Evolutionary conservation across 352 stramenopile species (phyloP).

Genomic region (Poterioochromonas sp.): DNA sequence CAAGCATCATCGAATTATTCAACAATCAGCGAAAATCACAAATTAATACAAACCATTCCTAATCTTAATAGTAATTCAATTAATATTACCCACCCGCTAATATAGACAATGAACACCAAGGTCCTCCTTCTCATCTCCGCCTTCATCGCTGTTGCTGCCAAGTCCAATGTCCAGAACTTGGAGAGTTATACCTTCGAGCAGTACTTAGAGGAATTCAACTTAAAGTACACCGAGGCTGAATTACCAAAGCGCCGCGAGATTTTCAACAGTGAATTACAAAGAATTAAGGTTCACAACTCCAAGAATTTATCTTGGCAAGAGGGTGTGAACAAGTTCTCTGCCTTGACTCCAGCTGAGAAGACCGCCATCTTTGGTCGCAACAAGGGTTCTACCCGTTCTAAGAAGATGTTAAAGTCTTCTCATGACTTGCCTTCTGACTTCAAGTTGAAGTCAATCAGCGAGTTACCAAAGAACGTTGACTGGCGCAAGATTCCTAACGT

Average conservation of each 20-base stretch:
- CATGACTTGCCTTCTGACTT: not conserved
- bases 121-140: too few species aligned
- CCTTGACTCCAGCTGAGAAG: not conserved
- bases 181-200: not conserved
- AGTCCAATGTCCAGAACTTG: too few species aligned
- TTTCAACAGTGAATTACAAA: not conserved
- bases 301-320: not conserved
- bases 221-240: not conserved
- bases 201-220: not conserved
- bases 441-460: not conserved
- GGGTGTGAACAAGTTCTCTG: conserved; percentile 9
- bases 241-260: not conserved
- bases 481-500: conserved; percentile 39
- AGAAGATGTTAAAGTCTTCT: not conserved
- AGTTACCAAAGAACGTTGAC: not conserved
- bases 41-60: too few species aligned
- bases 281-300: not conserved
- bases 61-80: too few species aligned
- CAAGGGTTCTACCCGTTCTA: not conserved
- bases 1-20: too few species aligned
- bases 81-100: too few species aligned
- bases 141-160: too few species aligned
- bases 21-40: too few species aligned
- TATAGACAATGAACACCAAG: too few species aligned
- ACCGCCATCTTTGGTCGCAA: not conserved